phyloP scores from a whole-genome alignment of 768 basidiomycete species.

The Fomitopsis pulvina region DNA sequence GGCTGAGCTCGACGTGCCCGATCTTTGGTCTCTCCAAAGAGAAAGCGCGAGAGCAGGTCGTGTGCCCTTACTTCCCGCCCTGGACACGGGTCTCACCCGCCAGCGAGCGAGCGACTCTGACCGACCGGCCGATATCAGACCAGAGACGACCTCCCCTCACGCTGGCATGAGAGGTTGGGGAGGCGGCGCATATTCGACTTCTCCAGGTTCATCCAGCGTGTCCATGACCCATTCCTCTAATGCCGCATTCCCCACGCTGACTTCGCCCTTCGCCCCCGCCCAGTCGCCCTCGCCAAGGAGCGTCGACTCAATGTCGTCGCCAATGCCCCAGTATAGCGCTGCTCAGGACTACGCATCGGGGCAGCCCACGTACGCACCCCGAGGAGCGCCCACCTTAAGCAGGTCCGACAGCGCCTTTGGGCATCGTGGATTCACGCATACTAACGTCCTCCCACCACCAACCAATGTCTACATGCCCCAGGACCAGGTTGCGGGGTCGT shows the following conservation, averaged over 20 bases:
- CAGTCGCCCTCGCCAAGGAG: conserved; percentile 27
- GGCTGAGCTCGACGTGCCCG: not conserved
- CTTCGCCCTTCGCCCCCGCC: conserved; percentile 48
- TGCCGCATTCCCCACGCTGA: conserved; percentile 45
- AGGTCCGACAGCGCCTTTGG: conserved; percentile 17
- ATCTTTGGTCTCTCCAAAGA: not conserved
- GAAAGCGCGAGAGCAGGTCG: not conserved
- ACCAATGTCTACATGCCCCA: conserved; percentile 15
- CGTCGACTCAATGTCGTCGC: conserved; percentile 26
- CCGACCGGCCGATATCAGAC: conserved; percentile 2
- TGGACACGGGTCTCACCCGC: conserved; percentile 16
- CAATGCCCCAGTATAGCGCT: conserved; percentile 23
- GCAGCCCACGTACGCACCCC: conserved; percentile 8
- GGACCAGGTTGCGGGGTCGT: conserved; percentile 3
- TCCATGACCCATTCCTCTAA: conserved; percentile 12
- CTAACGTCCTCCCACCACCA: conserved; percentile 21
- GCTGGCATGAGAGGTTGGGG: conserved; percentile 19
- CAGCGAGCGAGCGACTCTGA: conserved; percentile 5
- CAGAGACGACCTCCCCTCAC: conserved; percentile 20
- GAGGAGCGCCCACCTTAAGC: conserved; percentile 18
- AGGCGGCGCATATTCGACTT: conserved; percentile 16
- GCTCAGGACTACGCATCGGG: conserved; percentile 25
- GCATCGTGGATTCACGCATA: conserved; percentile 17
- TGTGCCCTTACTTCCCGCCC: conserved; percentile 19
- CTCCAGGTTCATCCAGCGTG: conserved; percentile 17